Base-by-base conservation (phyloP, 306 rosid species). In the Ormosia semicastrata region DNA sequence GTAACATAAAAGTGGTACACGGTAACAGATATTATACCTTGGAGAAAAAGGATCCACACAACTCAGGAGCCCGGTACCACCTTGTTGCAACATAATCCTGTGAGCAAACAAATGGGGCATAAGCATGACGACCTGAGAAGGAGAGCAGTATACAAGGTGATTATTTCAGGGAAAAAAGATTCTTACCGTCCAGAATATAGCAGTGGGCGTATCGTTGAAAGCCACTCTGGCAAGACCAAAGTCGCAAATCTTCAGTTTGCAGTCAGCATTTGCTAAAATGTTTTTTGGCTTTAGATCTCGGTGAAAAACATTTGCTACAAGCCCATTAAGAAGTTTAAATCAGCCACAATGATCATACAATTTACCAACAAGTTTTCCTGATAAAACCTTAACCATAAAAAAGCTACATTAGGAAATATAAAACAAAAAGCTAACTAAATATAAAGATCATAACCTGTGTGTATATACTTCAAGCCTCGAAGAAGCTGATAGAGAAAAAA, bases 201-300 rank as follows among this genome's bases (percentile, higher is more conserved):
- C 98, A 32, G 98, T 96, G 50, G 99, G 99, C 41, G 99, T 91
- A 88, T 96, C 99, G 83, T 92, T 91, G 81, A 96, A 96, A 84
- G 99, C 97, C 84, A 96, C 99, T 85, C 99, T 88, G 24, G 99
- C 99, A 68, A 96, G 98, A 78, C 99, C 99, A 80, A 96, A 96
- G 94, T 96, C 99, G 32, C 98, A 96, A 81, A 96, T 91, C 96
- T 96, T 96, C 83, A 96, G 92, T 87, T 96, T 96, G 92, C 98
- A 96, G 83, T 96, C 99, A 65, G 99, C 99, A 90, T 96, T 96
- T 82, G 99, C 99, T 76, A 96, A 84, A 73, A 96, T 96, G 86
- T 93, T 96, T 83, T 96, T 96, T 49, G 99, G 99, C 84, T 96
- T 96, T 62, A 96, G 87, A 89, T 96, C 99, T 76, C 99, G 92